A percentile compares a stretch with the other conserved stretches of the same genome.
Evolutionary conservation across 1,139 yeast genomes (phyloP).

Genomic region (Diutina siamensis): DNA sequence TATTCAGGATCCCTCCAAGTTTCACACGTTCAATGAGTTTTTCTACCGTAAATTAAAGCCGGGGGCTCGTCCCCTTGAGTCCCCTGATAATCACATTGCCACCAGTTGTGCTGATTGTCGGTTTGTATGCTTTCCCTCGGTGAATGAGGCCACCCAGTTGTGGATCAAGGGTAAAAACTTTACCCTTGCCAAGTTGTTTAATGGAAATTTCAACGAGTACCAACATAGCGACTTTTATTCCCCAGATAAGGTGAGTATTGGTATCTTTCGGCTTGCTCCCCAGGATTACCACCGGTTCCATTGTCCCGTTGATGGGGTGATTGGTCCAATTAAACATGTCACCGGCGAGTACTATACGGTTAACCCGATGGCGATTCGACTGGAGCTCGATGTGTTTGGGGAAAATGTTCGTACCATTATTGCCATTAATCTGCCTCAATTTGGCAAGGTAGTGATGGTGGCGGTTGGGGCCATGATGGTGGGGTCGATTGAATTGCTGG

Average conservation of each 20-base stretch:
- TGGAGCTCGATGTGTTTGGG: constrained; percentile 83
- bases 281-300: constrained; percentile 96
- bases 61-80: constrained; percentile 61
- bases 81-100: constrained; percentile 36
- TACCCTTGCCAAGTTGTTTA: constrained; percentile 53
- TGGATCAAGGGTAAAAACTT: constrained; percentile 91
- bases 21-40: constrained; percentile 74
- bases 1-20: constrained; percentile 36
- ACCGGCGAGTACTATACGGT: constrained; percentile 93
- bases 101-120: constrained; percentile 88
- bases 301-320: constrained; percentile 65
- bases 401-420: constrained; percentile 75
- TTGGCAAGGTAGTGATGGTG: constrained; percentile 68
- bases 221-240: constrained; percentile 30
- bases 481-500: constrained; percentile 73
- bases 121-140: constrained; percentile 55
- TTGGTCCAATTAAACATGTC: constrained; percentile 56
- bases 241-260: constrained; percentile 44
- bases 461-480: constrained; percentile 99
- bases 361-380: constrained; percentile 92
- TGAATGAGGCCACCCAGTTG: constrained; percentile 54
- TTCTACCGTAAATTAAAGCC: constrained; percentile 72
- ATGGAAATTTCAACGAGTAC: constrained; percentile 40
- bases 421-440: constrained; percentile 61
- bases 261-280: constrained; percentile 84